A percentile compares a stretch with the other conserved stretches of the same genome.
phyloP scores from a whole-genome alignment of 2,329 filamentous ascomycete species.

The Lecanicillium sp. region DNA sequence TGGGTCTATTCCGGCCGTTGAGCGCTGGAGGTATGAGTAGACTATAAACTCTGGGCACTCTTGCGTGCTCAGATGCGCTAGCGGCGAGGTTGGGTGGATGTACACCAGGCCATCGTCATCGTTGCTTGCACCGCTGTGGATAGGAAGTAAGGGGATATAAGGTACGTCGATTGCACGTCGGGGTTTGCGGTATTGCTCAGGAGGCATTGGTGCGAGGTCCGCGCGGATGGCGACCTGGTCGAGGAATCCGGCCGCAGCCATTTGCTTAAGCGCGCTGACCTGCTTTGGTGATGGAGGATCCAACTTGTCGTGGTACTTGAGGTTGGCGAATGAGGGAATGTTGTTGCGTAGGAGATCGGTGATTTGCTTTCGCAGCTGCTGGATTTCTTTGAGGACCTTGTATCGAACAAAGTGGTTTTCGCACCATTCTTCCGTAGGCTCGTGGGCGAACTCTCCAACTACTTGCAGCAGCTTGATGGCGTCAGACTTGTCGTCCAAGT shows the following conservation, averaged over 20 bases:
- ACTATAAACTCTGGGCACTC: conserved; percentile 83
- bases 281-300: conserved; percentile 56
- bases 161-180: conserved; percentile 86
- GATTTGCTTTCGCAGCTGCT: conserved; percentile 75
- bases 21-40: conserved; percentile 76
- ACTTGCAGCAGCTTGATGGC: conserved; percentile 86
- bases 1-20: conserved; percentile 39
- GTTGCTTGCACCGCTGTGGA: conserved; percentile 34
- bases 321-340: conserved; percentile 56
- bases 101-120: conserved; percentile 63
- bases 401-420: conserved; percentile 73
- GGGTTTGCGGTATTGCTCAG: conserved; percentile 59
- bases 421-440: conserved; percentile 66
- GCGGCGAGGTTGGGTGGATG: conserved; percentile 76
- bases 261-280: conserved; percentile 76
- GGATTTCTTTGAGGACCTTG: conserved; percentile 81
- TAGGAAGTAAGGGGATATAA: conserved; percentile 75
- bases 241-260: conserved; percentile 85
- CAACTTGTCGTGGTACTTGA: conserved; percentile 46
- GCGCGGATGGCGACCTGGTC: conserved; percentile 91
- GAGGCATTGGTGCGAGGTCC: conserved; percentile 70
- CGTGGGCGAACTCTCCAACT: conserved; percentile 77
- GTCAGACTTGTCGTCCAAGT: conserved; percentile 75
- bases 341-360: conserved; percentile 71
- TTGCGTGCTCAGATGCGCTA: conserved; percentile 59